Evolutionary conservation across 768 basidiomycete species (phyloP).

Genomic region (Tremella fuciformis): DNA sequence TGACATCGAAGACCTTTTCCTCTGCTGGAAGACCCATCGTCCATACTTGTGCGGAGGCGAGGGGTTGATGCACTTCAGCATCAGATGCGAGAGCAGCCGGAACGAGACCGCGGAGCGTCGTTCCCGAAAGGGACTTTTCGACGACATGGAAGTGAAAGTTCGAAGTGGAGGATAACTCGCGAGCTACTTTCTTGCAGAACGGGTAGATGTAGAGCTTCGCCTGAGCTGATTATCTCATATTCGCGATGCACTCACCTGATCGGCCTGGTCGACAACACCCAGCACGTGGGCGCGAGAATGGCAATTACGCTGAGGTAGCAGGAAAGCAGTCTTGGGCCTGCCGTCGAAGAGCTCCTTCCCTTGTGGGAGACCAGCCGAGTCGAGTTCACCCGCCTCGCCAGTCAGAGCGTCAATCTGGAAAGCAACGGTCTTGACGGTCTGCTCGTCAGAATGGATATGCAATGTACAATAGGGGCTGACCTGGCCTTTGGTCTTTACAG

Average conservation of each 20-base stretch:
- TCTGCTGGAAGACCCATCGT: slow-evolving; percentile 59
- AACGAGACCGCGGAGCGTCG: not conserved
- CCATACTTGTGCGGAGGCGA: slow-evolving; percentile 66
- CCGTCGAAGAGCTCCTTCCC: slow-evolving; percentile 43
- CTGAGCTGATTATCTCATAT: not conserved
- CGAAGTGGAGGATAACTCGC: slow-evolving; percentile 28
- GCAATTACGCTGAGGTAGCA: slow-evolving; percentile 45
- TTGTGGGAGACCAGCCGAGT: slow-evolving; percentile 22
- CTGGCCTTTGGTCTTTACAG: slow-evolving; percentile 22
- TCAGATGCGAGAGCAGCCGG: not conserved
- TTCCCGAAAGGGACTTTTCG: not conserved
- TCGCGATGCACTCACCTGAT: slow-evolving; percentile 21
- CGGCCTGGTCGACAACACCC: slow-evolving; percentile 34
- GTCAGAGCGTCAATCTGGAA: slow-evolving; percentile 49
- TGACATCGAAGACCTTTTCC: slow-evolving; percentile 61
- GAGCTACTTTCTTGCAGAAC: slow-evolving; percentile 44
- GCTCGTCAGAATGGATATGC: not conserved
- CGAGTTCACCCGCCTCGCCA: slow-evolving; percentile 26
- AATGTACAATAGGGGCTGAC: slow-evolving; percentile 18
- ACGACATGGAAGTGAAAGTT: not conserved
- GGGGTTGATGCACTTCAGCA: slow-evolving; percentile 19
- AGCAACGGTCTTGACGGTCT: slow-evolving; percentile 36
- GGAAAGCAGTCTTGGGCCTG: slow-evolving; percentile 29
- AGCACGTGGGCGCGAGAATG: slow-evolving; percentile 37
- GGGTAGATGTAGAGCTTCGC: slow-evolving; percentile 49